Evolutionary conservation across 2,329 filamentous ascomycete species (phyloP).

Genomic region (Cladosporium phlei): DNA sequence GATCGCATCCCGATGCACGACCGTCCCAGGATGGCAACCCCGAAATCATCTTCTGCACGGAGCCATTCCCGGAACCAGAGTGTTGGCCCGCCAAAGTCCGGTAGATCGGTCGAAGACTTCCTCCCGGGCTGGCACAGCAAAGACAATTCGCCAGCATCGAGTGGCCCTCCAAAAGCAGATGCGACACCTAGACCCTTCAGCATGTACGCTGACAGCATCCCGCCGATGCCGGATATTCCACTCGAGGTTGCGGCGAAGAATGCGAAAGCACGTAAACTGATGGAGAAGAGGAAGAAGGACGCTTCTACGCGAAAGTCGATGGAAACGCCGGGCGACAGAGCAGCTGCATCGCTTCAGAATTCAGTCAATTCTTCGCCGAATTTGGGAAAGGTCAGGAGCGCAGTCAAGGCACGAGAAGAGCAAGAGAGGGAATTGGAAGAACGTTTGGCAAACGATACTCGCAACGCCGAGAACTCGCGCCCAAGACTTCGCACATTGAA

Average conservation of each 20-base stretch:
- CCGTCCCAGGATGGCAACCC: constrained; percentile 13
- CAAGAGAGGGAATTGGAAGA: constrained; percentile 6
- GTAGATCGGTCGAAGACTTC: constrained; percentile 24
- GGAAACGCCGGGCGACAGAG: neutral
- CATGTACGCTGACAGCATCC: constrained; percentile 22
- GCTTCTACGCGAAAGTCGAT: neutral
- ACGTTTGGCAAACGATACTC: neutral
- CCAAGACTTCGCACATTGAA: neutral
- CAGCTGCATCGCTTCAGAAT: neutral
- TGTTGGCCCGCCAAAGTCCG: constrained; percentile 15
- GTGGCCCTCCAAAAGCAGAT: constrained; percentile 11
- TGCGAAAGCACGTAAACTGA: constrained; percentile 20
- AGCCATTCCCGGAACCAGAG: constrained; percentile 8
- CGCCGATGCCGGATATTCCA: constrained; percentile 30
- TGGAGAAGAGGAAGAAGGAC: constrained; percentile 7
- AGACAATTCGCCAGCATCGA: constrained; percentile 14
- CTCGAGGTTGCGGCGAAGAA: constrained; percentile 26
- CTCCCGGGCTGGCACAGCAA: constrained; percentile 28
- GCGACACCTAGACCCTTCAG: constrained; percentile 13
- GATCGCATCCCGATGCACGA: constrained; percentile 1
- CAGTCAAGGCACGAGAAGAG: constrained; percentile 9
- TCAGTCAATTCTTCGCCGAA: constrained; percentile 8
- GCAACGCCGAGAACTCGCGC: neutral
- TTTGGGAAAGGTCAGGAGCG: constrained; percentile 1
- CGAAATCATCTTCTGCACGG: constrained; percentile 7